These are phyloP conservation scores for Phyllosticta citrichinensis DNA, from an alignment of 2,329 filamentous ascomycete genomes.

Conservation along the genomic window DNA sequence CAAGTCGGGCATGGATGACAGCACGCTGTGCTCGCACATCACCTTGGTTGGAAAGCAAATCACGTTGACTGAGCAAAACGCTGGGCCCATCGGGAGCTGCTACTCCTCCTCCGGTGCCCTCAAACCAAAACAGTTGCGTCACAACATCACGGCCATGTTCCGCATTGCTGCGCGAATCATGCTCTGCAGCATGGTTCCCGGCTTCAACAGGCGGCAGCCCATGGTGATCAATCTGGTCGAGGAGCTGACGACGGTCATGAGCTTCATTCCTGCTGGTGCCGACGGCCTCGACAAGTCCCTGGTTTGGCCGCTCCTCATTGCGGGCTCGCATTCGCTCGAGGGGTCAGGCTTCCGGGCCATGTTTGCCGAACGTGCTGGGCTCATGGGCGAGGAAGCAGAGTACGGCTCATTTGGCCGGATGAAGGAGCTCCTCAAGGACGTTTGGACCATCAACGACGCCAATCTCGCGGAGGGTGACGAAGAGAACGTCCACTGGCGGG, in stretches of 20 bases:
- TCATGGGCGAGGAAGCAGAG: conserved; percentile 66
- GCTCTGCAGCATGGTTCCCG: conserved; percentile 88
- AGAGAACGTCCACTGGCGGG: conserved; percentile 83
- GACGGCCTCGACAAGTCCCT: conserved; percentile 82
- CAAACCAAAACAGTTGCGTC: conserved; percentile 70
- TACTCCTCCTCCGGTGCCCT: conserved; percentile 58
- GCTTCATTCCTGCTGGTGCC: conserved; percentile 71
- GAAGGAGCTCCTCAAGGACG: conserved; percentile 65
- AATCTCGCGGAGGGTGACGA: conserved; percentile 37
- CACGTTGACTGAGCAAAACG: conserved; percentile 58
- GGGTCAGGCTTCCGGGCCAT: conserved; percentile 66
- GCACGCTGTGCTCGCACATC: conserved; percentile 80
- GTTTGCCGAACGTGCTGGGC: conserved; percentile 63
- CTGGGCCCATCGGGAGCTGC: conserved; percentile 39
- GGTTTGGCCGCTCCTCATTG: conserved; percentile 86
- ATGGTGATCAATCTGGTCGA: conserved; percentile 69
- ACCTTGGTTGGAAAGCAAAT: conserved; percentile 81
- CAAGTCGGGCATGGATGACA: conserved; percentile 70
- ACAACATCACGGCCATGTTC: conserved; percentile 85
- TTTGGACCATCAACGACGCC: conserved; percentile 69
- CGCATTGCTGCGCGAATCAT: conserved; percentile 89
- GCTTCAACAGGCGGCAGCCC: conserved; percentile 64
- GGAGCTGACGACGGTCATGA: conserved; percentile 65
- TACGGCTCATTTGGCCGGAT: conserved; percentile 83
- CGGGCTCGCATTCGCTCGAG: conserved; percentile 66